Base-by-base conservation (phyloP, 331 rosid species). In the Arachis monticola region DNA sequence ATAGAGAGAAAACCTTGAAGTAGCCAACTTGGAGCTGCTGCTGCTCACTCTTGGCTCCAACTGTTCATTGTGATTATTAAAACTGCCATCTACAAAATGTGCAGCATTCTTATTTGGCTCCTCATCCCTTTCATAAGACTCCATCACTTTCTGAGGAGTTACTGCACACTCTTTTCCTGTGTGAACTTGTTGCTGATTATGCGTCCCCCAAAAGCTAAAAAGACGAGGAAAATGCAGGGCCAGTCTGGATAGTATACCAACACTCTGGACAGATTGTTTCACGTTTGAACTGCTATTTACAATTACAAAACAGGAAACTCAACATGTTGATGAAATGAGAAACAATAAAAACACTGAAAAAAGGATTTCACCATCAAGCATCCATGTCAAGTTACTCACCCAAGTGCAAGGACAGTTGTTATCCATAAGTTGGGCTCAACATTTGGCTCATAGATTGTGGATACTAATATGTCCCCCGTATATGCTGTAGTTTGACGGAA, bases 191-290 rank as follows among this genome's bases (percentile, higher is more conserved):
- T 74, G 85, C 35, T 51, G 77, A 77, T 78, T 69, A 40, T 60
- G 77, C 69, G 79, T 83, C 75, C 85, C 82, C 84, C 88, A 81
- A 78, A 92, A 87, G 80, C 74, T 79, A 68, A 87, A 86, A 70
- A 94, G 55, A 77, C 79, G 85, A 64, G 99, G 97, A 61, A 94
- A 87, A 81, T 72, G 93, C 85, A 59, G 83, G 55, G 93, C 96
- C 72, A 94, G 85, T 83, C 83, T 85, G 72, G 88, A 90, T 17
- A 90, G 77, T 73, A 94, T 77, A 87, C 92, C 81, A 46, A 84
- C 85, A 75, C 68, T 87, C 77, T 81, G 77, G 69, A 91, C 77
- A 66, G 80, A 69, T 64, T 73, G 81, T 76, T 86, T 85, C 74
- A 42, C 55, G 9, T 77, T 75, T 67, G 67, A 57, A 64, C 91